Evolutionary conservation across 225 moss, liverwort and hornwort genomes (phyloP), one percentile per base, ranked within the genome.

Genomic region (Pseudoscleropodium purum): DNA sequence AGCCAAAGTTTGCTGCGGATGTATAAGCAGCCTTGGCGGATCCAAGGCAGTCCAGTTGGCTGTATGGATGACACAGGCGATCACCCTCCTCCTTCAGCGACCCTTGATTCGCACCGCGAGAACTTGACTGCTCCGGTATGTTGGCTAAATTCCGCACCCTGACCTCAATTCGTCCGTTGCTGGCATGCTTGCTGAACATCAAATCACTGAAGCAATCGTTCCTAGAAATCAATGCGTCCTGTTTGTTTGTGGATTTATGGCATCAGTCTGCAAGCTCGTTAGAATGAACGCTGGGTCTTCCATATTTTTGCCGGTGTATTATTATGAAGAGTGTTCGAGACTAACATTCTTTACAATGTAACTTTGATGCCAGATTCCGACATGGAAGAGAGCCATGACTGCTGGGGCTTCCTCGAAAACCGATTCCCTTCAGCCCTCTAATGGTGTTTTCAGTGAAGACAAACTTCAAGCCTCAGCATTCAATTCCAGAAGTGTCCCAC

Each of bases 71-170:
- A 89, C 62, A 84, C 81, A 41, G 86, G 91, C 52, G 91, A 90
- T 85, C 91, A 90, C 57, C 95, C 95, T 87, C 95, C 95, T 82
- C 95, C 95, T 80, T 91, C 92, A 66, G 88, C 95, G n/a, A 95
- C 93, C 87, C 92, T 95, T n/a, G 90, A 95, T 86, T 95, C 95
- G 39, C 92, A 92, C 87, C 92, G 82, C 81, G 93, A 93, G 49
- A 93, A 90, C 88, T 63, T 93, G 92, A 89, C 92, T 65, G 92
- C 91, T 79, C 93, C 93, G 88, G 95, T 95, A 90, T 56, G 93
- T 64, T 65, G 37, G 33, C 31, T 36, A 27, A 66, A 60, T 79
- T 79, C 67, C 83, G 13, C n/a, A 45, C 41, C 51, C 77, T 73
- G 64, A 59, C 52, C 63, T 52, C 37, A 59, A 54, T 67, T 66